Percentiles rank a stretch among this genome's conserved stretches.
Evolutionary conservation across 2,329 filamentous ascomycete genomes (phyloP).

Genomic region (Thielaviopsis punctulata): DNA sequence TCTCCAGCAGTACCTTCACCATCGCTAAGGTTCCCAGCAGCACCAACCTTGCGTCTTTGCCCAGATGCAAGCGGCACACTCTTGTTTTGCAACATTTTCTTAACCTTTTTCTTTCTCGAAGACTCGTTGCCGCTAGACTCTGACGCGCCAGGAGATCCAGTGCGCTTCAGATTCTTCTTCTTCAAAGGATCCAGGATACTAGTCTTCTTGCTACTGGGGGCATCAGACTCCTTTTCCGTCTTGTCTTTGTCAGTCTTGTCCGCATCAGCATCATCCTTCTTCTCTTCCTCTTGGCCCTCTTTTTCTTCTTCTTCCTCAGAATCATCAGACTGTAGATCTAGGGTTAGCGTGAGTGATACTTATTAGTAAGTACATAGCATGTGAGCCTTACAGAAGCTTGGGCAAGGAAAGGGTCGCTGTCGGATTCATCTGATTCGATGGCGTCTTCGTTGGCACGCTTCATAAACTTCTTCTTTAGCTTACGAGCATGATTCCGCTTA

Average conservation of each 20-base stretch:
- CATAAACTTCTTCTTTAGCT: conserved; percentile 61
- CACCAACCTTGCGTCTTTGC: conserved; percentile 24
- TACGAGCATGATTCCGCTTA: conserved; percentile 55
- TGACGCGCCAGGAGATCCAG: conserved; percentile 72
- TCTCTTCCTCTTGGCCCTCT: conserved; percentile 40
- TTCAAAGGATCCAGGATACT: conserved; percentile 27
- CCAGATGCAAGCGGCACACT: conserved; percentile 20
- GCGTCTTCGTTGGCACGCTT: conserved; percentile 76
- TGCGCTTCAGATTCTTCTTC: conserved; percentile 58
- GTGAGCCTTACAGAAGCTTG: conserved; percentile 19
- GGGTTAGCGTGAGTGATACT: background rate
- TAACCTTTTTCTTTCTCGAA: conserved; percentile 59
- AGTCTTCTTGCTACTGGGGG: conserved; percentile 30
- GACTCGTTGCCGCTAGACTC: conserved; percentile 89
- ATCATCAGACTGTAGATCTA: conserved; percentile 11
- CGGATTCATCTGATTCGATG: conserved; percentile 54
- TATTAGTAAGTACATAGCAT: background rate
- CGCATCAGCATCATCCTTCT: conserved; percentile 37
- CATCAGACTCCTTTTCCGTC: conserved; percentile 48
- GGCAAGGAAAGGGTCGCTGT: conserved; percentile 24
- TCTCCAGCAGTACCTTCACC: conserved; percentile 54
- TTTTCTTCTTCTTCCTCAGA: conserved; percentile 26
- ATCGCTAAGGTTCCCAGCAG: conserved; percentile 49
- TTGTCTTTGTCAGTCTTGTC: conserved; percentile 37
- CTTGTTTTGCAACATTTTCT: conserved; percentile 30